Evolutionary conservation across 2,329 filamentous ascomycete genomes (phyloP).

Genomic region (Fusarium zealandicum): DNA sequence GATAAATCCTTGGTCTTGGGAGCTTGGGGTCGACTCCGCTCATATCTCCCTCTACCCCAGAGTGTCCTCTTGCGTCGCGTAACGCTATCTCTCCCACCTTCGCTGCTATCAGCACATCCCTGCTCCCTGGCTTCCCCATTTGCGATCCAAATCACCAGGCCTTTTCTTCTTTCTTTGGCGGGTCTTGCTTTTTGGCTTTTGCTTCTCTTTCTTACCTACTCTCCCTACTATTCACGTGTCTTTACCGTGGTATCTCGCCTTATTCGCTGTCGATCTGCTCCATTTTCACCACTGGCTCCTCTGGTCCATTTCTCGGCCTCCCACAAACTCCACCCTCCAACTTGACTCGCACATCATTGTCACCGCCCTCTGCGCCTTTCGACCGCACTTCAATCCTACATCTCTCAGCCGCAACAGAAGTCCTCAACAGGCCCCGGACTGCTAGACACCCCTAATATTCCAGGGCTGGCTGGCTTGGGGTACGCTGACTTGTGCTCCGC

Average conservation of each 20-base stretch:
- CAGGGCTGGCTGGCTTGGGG: constrained; percentile 36
- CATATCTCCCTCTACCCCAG: constrained; percentile 42
- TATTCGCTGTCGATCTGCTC: constrained; percentile 12
- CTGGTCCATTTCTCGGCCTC: neutral
- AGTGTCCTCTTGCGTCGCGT: constrained; percentile 39
- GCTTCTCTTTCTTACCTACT: neutral
- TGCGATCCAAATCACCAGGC: constrained; percentile 25
- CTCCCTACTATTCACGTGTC: too few species aligned
- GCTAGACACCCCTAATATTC: constrained; percentile 19
- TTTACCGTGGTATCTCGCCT: constrained; percentile 9
- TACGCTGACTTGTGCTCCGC: constrained; percentile 34
- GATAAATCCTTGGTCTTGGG: neutral
- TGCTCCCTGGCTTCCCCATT: constrained; percentile 32
- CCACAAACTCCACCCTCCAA: constrained; percentile 5
- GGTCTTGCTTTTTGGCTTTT: constrained; percentile 3
- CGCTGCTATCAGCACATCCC: constrained; percentile 38
- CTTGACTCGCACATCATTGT: constrained; percentile 6
- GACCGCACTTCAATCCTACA: neutral
- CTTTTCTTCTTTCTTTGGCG: constrained; percentile 21
- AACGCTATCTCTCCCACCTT: constrained; percentile 39
- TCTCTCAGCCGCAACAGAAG: constrained; percentile 3
- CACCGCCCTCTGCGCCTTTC: neutral
- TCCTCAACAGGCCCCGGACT: constrained; percentile 4
- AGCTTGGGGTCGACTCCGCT: constrained; percentile 28
- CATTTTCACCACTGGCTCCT: neutral